Base-by-base conservation (phyloP, 495 filamentous ascomycete genomes). In the Xylaria intraflava region DNA sequence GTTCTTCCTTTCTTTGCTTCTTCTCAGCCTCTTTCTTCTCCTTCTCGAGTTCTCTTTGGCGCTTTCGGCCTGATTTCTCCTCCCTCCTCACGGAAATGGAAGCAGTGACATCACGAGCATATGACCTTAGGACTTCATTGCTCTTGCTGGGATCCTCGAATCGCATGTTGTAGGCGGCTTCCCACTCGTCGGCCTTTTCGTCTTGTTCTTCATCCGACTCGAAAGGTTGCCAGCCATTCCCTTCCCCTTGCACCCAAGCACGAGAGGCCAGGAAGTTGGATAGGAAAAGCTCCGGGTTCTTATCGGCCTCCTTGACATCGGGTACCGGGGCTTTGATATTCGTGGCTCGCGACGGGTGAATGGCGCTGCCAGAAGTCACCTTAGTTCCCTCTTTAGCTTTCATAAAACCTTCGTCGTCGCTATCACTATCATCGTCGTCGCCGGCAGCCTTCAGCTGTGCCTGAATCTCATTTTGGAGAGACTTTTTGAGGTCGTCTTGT, bases 101-200 rank as follows among this genome's bases (percentile, higher is more conserved):
- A 38, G 84, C 84, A 36, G 85, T 85, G 24, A 86, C 76, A 64
- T 94, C 89, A 81, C 93, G 83, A 49, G 90, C 83, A 68, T 95
- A 92, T 9, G 92, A 89, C 55, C 84, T 82, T 2, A 96, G 66
- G 46, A 85, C 82, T 62, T 95, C 88, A 58, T 96, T 95, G 55
- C 86, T 79, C 57, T 83, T 86, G 59, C 76, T 78, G 0, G 93
- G 90, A 60, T 98, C 87, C 62, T 98, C 93, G 61, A 98, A 98
- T 22, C 93, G 87, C 69, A 96, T 74, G 69, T 98, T 98, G 73
- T 94, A 98, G n/a, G 90, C 91, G 49, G 85, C 79, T 66, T 98
- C 93, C 58, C 90, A 90, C 24, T 81, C 80, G 23, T 98, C 93
- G 30, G 92, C 91, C 23, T 83, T 78, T 12, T 82, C 75, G 44